Percentiles rank a stretch among this genome's conserved stretches.
Conservation (phyloP, 257 asterid genomes). For the Fraxinus americana region DNA sequence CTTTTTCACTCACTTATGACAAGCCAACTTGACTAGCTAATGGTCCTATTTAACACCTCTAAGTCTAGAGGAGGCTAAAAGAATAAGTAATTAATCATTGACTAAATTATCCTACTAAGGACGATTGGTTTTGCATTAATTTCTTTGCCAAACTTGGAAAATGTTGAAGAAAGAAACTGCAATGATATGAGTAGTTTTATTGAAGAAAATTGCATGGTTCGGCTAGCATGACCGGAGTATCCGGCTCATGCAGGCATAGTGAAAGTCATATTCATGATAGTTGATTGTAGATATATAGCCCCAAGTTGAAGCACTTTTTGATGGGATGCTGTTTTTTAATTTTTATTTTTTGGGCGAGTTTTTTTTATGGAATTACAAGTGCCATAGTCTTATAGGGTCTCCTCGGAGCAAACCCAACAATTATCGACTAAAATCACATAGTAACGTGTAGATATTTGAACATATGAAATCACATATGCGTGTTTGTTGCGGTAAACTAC, state of each 20-base stretch:
- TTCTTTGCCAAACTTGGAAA: conserved; percentile 29
- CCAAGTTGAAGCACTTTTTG: neutral
- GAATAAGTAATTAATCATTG: conserved; percentile 1
- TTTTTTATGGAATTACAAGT: neutral
- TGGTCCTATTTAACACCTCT: neutral
- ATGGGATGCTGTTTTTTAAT: neutral
- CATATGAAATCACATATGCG: neutral
- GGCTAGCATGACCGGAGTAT: conserved; percentile 31
- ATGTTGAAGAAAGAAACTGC: conserved; percentile 21
- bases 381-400: neutral
- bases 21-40: too few relatives aligned
- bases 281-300: conserved; percentile 13
- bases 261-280: conserved; percentile 28
- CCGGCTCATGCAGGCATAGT: conserved; percentile 49
- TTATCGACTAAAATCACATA: neutral
- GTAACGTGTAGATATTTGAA: neutral
- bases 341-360: too few relatives aligned
- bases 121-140: conserved; percentile 28
- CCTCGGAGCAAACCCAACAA: neutral
- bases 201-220: conserved; percentile 30
- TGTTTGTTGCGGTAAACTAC: neutral
- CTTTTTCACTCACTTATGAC: too few relatives aligned
- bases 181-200: conserved; percentile 14
- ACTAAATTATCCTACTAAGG: conserved; percentile 17
- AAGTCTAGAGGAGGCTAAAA: conserved; percentile 23